These are phyloP conservation scores for Candida bentonensis DNA, from an alignment of 805 yeast genomes.

Conservation along the genomic window DNA sequence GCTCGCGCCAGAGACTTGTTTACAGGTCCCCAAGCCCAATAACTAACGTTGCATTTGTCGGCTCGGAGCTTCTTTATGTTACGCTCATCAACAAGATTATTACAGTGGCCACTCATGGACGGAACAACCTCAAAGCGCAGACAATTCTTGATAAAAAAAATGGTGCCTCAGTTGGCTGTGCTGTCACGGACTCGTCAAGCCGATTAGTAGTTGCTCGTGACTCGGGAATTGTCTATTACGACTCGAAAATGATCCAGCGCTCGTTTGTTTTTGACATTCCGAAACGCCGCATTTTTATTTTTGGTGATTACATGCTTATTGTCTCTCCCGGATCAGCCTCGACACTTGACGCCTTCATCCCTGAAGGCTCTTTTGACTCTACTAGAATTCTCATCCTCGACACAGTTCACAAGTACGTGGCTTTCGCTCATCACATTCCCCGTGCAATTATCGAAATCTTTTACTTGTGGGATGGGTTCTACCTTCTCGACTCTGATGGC, in stretches of 20 bases:
- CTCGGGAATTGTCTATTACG: constrained; percentile 50
- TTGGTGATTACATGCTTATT: constrained; percentile 34
- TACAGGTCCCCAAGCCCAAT: constrained; percentile 62
- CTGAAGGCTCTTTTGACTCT: constrained; percentile 21
- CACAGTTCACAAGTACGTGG: constrained; percentile 49
- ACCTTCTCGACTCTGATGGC: constrained; percentile 62
- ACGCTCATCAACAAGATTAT: constrained; percentile 62
- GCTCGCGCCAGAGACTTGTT: constrained; percentile 72
- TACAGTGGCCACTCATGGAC: constrained; percentile 63
- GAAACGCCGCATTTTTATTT: constrained; percentile 30
- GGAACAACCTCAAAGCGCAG: constrained; percentile 55
- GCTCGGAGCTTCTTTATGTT: constrained; percentile 34
- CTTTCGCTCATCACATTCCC: constrained; percentile 56
- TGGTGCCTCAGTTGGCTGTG: constrained; percentile 35
- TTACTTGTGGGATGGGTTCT: constrained; percentile 40
- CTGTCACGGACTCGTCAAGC: constrained; percentile 22
- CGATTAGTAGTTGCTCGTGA: constrained; percentile 52
- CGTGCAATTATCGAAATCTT: constrained; percentile 48
- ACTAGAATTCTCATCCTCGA: constrained; percentile 58
- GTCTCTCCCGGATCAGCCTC: constrained; percentile 32
- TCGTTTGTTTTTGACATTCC: constrained; percentile 43
- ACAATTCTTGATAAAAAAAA: constrained; percentile 28
- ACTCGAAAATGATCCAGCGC: constrained; percentile 23
- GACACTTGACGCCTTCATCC: constrained; percentile 8
- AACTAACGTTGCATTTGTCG: constrained; percentile 53